phyloP scores from a whole-genome alignment of 2,329 filamentous ascomycete genomes.

The Falciphora oryzae region DNA sequence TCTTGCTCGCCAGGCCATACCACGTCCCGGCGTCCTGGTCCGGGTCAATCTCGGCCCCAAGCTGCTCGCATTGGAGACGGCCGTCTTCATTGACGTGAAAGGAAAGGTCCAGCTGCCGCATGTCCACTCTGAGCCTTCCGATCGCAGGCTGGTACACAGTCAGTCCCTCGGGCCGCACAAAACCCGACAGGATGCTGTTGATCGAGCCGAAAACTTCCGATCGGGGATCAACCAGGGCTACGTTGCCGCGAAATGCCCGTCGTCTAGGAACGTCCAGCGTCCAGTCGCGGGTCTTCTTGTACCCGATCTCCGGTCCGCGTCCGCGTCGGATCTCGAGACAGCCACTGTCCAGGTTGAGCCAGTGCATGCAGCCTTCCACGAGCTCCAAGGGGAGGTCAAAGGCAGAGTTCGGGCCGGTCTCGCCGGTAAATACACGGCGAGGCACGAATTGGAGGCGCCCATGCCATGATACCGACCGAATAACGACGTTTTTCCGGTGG shows the following conservation, averaged over 20 bases:
- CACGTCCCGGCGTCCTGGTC: constrained; percentile 55
- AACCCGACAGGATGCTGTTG: constrained; percentile 39
- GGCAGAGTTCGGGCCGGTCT: constrained; percentile 20
- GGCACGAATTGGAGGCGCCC: background rate
- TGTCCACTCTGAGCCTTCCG: constrained; percentile 35
- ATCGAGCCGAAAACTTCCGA: constrained; percentile 34
- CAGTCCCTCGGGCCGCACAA: constrained; percentile 39
- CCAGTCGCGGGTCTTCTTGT: constrained; percentile 24
- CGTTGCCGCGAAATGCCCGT: constrained; percentile 12
- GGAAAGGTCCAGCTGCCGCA: constrained; percentile 45
- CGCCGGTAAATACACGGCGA: constrained; percentile 12
- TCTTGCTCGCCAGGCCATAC: constrained; percentile 53
- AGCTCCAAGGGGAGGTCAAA: constrained; percentile 48
- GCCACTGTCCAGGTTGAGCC: constrained; percentile 41
- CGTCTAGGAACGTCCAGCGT: constrained; percentile 23
- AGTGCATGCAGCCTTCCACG: constrained; percentile 50
- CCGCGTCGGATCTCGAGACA: constrained; percentile 41
- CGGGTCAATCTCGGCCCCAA: constrained; percentile 45
- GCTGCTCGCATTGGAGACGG: constrained; percentile 41
- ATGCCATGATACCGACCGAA: constrained; percentile 30
- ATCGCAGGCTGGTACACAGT: constrained; percentile 38
- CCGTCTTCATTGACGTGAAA: constrained; percentile 43
- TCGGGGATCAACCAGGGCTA: constrained; percentile 42
- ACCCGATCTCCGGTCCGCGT: constrained; percentile 24
- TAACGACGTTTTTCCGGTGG: constrained; percentile 31